Evolutionary conservation across 306 rosid species (phyloP), one percentile per base, ranked within the genome.

Genomic region (Cucumis sativus): DNA sequence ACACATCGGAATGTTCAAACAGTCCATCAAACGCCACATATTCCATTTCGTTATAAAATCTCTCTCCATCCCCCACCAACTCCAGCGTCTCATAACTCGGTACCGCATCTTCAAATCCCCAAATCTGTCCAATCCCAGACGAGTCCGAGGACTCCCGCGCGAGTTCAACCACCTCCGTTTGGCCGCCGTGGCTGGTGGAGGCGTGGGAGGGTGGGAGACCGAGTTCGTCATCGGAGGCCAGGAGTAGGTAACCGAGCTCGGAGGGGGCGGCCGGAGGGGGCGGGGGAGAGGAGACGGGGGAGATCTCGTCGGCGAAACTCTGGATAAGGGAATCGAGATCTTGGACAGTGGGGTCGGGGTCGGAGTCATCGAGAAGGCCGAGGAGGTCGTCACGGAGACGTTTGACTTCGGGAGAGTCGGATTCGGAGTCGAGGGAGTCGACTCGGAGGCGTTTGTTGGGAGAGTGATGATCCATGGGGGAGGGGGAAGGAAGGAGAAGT

Each of bases 161-260:
- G 43, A 88, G 76, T 75, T 90, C 98, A 2, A 43, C 55, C 77
- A 74, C 89, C 6, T 45, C 57, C 78, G 69, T 87, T 2, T 56
- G 84, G 13, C 37, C 87, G 8, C 66, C 77, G n/a, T 20, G 76
- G 11, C 81, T 67, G 17, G 65, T 47, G 23, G 84, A 69, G 37
- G 23, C 65, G 17, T 41, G 80, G 6, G 96, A 80, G 0, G 98
- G 98, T 0, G 98, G 98, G 41, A 93, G 75, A 0, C 98, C 98
- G 0, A 93, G 93, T 68, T 93, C 98, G 13, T 91, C 96, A 21
- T 93, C 98, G 5, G 98, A 93, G 2, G 98, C 97, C 57, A 84
- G 89, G 0, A 91, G 74, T 18, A 93, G 96, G 83, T 88, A 91
- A 1, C 93, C 93, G 0, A 91, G 88, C 77, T 89, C 88, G 13